These are phyloP conservation scores for Saccharomyces jurei DNA, from an alignment of 805 yeast genomes.

Conservation along the genomic window DNA sequence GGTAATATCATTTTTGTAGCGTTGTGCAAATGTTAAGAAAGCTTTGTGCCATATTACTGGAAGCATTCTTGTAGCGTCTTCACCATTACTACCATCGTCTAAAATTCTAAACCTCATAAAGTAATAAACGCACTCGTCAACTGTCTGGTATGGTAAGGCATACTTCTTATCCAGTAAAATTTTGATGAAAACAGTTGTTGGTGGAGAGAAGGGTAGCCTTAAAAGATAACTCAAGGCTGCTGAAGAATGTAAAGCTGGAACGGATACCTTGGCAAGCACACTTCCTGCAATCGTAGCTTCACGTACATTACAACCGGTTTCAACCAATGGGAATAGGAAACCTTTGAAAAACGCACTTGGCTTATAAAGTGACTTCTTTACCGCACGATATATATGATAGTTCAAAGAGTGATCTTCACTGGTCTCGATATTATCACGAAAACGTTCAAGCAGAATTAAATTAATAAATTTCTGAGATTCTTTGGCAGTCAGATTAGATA, in stretches of 20 bases:
- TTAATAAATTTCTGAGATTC: constrained; percentile 83
- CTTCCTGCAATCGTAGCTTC: constrained; percentile 96
- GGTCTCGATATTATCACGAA: constrained; percentile 62
- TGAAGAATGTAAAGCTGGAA: constrained; percentile 92
- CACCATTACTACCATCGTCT: constrained; percentile 35
- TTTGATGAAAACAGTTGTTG: constrained; percentile 83
- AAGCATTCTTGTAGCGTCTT: constrained; percentile 40
- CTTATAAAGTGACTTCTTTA: constrained; percentile 88
- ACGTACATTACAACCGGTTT: constrained; percentile 78
- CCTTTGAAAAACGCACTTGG: constrained; percentile 98
- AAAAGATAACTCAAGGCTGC: constrained; percentile 85
- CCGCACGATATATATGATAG: constrained; percentile 85
- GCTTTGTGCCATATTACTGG: constrained; percentile 99
- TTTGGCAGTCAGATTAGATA: constrained; percentile 76
- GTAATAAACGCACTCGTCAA: constrained; percentile 88
- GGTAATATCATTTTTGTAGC: constrained; percentile 96
- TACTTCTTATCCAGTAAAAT: constrained; percentile 88
- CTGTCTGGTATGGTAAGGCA: constrained; percentile 93
- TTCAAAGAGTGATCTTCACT: constrained; percentile 72
- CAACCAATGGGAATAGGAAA: constrained; percentile 82
- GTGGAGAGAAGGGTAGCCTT: constrained; percentile 77
- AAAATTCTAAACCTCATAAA: constrained; percentile 82
- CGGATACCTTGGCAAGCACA: constrained; percentile 77
- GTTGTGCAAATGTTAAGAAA: constrained; percentile 85
- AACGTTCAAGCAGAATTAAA: constrained; percentile 58